phyloP scores from a whole-genome alignment of 306 rosid genomes.

The Hippophae tibetana region DNA sequence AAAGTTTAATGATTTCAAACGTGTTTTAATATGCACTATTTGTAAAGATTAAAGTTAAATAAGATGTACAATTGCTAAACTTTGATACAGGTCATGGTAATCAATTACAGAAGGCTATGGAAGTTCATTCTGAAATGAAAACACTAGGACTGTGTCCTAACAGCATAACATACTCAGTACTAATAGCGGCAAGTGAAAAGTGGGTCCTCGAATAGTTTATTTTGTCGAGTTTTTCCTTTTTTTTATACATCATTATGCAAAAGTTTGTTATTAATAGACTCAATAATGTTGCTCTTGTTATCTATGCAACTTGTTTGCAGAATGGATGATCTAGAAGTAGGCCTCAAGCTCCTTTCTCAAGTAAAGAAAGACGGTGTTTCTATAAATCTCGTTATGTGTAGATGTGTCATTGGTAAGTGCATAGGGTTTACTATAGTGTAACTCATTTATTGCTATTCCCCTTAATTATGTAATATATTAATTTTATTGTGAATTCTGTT shows the following conservation, averaged over 20 bases:
- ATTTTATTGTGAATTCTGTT: constrained; percentile 20
- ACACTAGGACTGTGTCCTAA: constrained; percentile 63
- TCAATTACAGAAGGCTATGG: constrained; percentile 76
- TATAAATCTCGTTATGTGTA: constrained; percentile 47
- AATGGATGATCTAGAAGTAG: constrained; percentile 69
- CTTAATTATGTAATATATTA: too few relatives aligned
- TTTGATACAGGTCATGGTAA: constrained; percentile 70
- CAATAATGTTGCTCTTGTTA: constrained; percentile 13
- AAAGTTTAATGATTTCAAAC: too few relatives aligned
- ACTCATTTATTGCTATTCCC: neutral
- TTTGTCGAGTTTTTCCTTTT: too few relatives aligned
- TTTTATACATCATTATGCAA: constrained; percentile 3
- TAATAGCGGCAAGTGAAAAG: constrained; percentile 77
- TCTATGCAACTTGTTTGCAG: constrained; percentile 33
- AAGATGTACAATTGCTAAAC: neutral
- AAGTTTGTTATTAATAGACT: neutral
- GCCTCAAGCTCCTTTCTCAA: constrained; percentile 63
- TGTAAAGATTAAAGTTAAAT: neutral
- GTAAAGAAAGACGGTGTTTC: constrained; percentile 61
- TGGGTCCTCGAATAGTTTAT: constrained; percentile 21
- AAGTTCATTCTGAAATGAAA: constrained; percentile 73
- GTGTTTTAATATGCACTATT: too few relatives aligned
- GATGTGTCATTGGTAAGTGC: constrained; percentile 69
- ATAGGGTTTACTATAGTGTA: neutral
- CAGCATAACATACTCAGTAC: constrained; percentile 81